phyloP scores from a whole-genome alignment of 2,329 filamentous ascomycete genomes.

The Cercospora zeae-maydis region DNA sequence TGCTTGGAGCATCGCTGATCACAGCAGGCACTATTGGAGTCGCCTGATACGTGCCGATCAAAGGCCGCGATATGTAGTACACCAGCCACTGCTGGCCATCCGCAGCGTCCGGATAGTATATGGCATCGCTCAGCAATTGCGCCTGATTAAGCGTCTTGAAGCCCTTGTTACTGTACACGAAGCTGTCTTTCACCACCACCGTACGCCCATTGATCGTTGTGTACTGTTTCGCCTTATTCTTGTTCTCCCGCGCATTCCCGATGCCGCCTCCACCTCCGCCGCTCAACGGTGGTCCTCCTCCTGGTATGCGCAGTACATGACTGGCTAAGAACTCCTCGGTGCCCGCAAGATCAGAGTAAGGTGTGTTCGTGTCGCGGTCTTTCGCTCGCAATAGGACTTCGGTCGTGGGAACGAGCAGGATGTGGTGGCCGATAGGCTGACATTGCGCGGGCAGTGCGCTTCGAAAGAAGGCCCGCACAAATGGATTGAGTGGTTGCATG shows the following conservation, averaged over 20 bases:
- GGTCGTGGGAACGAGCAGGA: conserved; percentile 89
- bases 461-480: conserved; percentile 97
- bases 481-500: conserved; percentile 80
- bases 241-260: conserved; percentile 68
- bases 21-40: conserved; percentile 66
- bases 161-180: conserved; percentile 96
- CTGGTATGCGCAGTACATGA: conserved; percentile 86
- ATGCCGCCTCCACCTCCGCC: conserved; percentile 51
- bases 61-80: conserved; percentile 88
- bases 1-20: conserved; percentile 37
- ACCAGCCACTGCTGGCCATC: conserved; percentile 93
- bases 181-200: conserved; percentile 88
- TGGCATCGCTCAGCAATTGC: conserved; percentile 74
- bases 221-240: conserved; percentile 91
- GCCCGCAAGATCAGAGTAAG: conserved; percentile 74
- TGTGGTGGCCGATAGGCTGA: conserved; percentile 82
- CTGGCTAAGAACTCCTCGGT: conserved; percentile 95
- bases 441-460: conserved; percentile 91
- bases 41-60: conserved; percentile 80
- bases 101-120: conserved; percentile 86
- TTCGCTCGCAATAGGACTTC: conserved; percentile 84
- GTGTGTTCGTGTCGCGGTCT: conserved; percentile 77
- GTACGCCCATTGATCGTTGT: conserved; percentile 88
- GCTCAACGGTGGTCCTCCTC: conserved; percentile 43
- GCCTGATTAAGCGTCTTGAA: conserved; percentile 91